Percentiles rank a stretch among this genome's conserved stretches.
Conservation (phyloP, 345 rosid genomes). For the Camelina sativa region DNA sequence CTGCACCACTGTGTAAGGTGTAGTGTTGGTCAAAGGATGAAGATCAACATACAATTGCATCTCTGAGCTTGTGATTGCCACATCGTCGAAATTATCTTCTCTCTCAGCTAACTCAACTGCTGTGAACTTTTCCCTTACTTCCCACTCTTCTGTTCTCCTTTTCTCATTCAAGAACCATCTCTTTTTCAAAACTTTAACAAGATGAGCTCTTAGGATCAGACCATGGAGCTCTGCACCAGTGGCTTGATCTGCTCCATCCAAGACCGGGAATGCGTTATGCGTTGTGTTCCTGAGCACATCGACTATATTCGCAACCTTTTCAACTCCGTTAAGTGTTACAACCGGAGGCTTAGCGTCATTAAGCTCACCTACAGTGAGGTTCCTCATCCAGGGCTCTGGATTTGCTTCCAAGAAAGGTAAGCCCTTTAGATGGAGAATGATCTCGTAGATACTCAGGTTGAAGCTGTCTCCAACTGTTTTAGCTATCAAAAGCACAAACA, state of each 20-base stretch:
- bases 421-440: conserved; percentile 82
- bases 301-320: conserved; percentile 70
- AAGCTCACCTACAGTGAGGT: conserved; percentile 85
- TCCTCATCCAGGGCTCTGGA: conserved; percentile 99
- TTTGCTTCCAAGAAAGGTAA: conserved; percentile 89
- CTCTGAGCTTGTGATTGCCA: conserved; percentile 63
- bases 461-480: conserved; percentile 92
- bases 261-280: conserved; percentile 75
- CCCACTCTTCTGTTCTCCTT: conserved; percentile 83
- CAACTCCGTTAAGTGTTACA: conserved; percentile 67
- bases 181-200: conserved; percentile 67
- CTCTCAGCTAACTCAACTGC: conserved; percentile 83
- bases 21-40: conserved; percentile 84
- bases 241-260: conserved; percentile 51
- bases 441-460: conserved; percentile 82
- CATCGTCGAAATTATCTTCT: conserved; percentile 67
- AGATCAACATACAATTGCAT: conserved; percentile 90
- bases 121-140: conserved; percentile 70
- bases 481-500: conserved; percentile 84
- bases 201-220: conserved; percentile 79
- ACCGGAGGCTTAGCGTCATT: conserved; percentile 74
- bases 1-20: conserved; percentile 85
- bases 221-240: conserved; percentile 65
- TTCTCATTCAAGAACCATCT: conserved; percentile 83
- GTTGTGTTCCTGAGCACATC: conserved; percentile 76